Conservation (phyloP, 108 stramenopile genomes). For the Nitzschia sp. region DNA sequence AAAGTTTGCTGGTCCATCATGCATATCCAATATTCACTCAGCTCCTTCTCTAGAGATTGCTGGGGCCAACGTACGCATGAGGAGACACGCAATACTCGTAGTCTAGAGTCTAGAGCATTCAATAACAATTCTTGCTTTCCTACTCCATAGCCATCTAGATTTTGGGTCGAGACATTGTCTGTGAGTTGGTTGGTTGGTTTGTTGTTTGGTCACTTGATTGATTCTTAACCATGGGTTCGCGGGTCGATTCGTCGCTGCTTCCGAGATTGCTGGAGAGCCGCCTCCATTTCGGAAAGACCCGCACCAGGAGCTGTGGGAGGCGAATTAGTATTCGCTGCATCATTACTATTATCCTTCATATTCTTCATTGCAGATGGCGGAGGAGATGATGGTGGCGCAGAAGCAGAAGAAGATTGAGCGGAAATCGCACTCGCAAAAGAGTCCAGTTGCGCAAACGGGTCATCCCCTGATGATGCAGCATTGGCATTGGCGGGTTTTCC, state of each 20-base stretch:
- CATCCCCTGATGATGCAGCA: background rate
- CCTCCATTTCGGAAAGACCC: slow-evolving; percentile 17
- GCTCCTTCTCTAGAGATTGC: too few species aligned
- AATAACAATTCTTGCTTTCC: too few species aligned
- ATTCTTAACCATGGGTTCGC: slow-evolving; percentile 30
- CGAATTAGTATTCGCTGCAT: background rate
- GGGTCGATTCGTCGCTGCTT: slow-evolving; percentile 19
- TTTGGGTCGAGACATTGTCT: too few species aligned
- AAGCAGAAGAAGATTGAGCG: too few species aligned
- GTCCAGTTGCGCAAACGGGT: slow-evolving; percentile 9
- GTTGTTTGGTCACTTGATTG: too few species aligned
- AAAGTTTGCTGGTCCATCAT: too few species aligned
- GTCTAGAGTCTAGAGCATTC: too few species aligned
- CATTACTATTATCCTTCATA: background rate
- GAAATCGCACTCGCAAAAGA: background rate
- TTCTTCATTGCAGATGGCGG: background rate
- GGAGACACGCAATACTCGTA: too few species aligned
- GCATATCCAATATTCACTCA: too few species aligned
- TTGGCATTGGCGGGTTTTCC: background rate
- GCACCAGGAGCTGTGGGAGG: background rate
- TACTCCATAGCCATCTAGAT: too few species aligned
- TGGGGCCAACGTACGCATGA: too few species aligned
- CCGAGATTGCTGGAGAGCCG: slow-evolving; percentile 13
- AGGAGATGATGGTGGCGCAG: background rate
- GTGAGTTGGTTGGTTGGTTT: too few species aligned